Base-by-base conservation (phyloP, 352 stramenopile genomes). In the Phytophthora lateralis region DNA sequence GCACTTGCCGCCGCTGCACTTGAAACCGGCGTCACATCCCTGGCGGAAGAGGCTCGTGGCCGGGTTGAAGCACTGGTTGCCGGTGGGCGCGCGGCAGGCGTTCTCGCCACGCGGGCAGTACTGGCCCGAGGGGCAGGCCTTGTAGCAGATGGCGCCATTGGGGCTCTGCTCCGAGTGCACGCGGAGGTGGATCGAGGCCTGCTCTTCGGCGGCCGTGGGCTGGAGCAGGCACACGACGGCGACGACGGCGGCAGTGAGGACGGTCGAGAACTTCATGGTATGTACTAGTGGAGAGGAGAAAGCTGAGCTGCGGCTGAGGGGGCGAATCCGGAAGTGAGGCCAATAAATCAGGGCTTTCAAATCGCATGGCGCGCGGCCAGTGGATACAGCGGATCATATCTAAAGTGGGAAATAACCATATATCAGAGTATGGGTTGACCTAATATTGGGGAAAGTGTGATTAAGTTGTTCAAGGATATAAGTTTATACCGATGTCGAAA, bases 251-350 rank as follows among this genome's bases (percentile, higher is more conserved):
- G 58, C 52, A 12, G 52, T 47, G 55, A 77, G 30, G 20, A 69
- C 41, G 35, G 58, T 53, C 1, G 67, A 72, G 57, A 71, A 62
- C 63, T 76, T 76, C 71, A 80, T 79, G 21, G 4, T 43, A 15
- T 5, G n/a, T n/a, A n/a, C n/a, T n/a, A n/a, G n/a, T 49, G 3
- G 44, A 38, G 9, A 20, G 12, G 29, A 50, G 39, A n/a, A n/a
- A 2, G 9, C 26, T 38, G 32, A 35, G 26, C 21, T 56, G 43
- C 14, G 48, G 21, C 34, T 45, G 26, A 10, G n/a, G 38, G 32
- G 14, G 37, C 18, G 47, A 56, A 68, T 68, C 41, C n/a, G 45
- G 24, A 42, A 66, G 18, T 66, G 57, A 55, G 32, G 15, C 32
- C 21, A 15, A 55, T 32, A 61, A 61, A 61, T 61, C 54, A 61